Evolutionary conservation across 129 eudicot species (phyloP).

Genomic region (Tagetes patula): DNA sequence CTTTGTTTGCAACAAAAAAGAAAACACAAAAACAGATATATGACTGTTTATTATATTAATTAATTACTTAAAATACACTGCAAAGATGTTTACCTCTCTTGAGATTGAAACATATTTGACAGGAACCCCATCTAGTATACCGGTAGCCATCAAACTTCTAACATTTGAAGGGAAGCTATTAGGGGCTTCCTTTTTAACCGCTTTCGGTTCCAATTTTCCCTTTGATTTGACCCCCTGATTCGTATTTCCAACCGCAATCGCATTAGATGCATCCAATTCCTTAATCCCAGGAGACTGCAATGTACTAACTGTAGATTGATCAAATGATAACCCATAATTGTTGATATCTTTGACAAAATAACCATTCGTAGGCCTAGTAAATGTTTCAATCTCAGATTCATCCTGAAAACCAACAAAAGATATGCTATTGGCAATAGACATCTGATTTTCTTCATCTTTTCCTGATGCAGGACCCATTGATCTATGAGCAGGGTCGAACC

Average conservation of each 20-base stretch:
- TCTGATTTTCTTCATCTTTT: slow-evolving; percentile 45
- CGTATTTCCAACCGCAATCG: slow-evolving; percentile 31
- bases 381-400: slow-evolving; percentile 51
- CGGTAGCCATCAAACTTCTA: slow-evolving; percentile 80
- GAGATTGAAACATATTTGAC: slow-evolving; percentile 66
- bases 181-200: slow-evolving; percentile 70
- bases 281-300: slow-evolving; percentile 40
- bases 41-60: neutral
- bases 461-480: slow-evolving; percentile 30
- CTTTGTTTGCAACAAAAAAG: neutral
- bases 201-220: slow-evolving; percentile 54
- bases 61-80: neutral
- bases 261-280: slow-evolving; percentile 47
- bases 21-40: neutral
- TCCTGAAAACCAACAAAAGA: slow-evolving; percentile 64
- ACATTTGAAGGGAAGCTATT: slow-evolving; percentile 91
- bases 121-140: slow-evolving; percentile 87
- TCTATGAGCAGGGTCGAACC: slow-evolving; percentile 42
- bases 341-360: slow-evolving; percentile 39
- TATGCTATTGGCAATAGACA: slow-evolving; percentile 43
- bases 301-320: slow-evolving; percentile 50
- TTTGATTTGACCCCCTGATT: slow-evolving; percentile 46
- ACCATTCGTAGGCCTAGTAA: slow-evolving; percentile 44
- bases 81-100: slow-evolving; percentile 53
- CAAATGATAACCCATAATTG: slow-evolving; percentile 42